Percentiles rank a stretch among this genome's conserved stretches.
Conservation (phyloP, 1,284 basidiomycete genomes). For the Boletus albobrunnescens region DNA sequence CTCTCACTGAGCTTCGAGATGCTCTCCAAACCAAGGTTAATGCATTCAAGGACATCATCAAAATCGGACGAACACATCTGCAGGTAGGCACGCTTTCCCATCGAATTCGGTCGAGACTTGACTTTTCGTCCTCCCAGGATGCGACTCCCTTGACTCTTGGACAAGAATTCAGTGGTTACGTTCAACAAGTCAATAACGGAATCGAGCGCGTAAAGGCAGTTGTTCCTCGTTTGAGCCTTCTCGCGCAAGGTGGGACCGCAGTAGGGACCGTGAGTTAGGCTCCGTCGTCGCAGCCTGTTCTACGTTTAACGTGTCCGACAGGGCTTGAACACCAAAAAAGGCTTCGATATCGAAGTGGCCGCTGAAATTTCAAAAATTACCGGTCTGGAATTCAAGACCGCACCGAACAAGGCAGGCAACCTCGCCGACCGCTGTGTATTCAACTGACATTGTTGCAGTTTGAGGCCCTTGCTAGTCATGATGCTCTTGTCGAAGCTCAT, state of each 20-base stretch:
- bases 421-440: not conserved
- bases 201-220: conserved; percentile 83
- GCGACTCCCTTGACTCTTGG: conserved; percentile 97
- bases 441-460: conserved; percentile 52
- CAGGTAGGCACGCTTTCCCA: conserved; percentile 47
- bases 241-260: conserved; percentile 98
- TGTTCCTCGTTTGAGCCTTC: conserved; percentile 82
- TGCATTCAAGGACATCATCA: conserved; percentile 88
- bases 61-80: conserved; percentile 97
- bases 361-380: conserved; percentile 90
- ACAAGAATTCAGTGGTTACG: conserved; percentile 98
- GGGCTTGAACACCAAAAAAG: conserved; percentile 96
- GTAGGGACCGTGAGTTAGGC: conserved; percentile 81
- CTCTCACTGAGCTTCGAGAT: conserved; percentile 78
- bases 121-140: conserved; percentile 53
- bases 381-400: conserved; percentile 89
- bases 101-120: not conserved
- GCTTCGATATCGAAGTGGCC: conserved; percentile 95
- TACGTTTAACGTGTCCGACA: conserved; percentile 31
- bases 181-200: conserved; percentile 89
- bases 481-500: conserved; percentile 95
- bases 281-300: not conserved
- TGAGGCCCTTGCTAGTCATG: conserved; percentile 94
- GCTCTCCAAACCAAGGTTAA: conserved; percentile 82
- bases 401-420: conserved; percentile 86